Base-by-base conservation (phyloP, 306 rosid genomes). In the Herpetospermum pedunculosum region DNA sequence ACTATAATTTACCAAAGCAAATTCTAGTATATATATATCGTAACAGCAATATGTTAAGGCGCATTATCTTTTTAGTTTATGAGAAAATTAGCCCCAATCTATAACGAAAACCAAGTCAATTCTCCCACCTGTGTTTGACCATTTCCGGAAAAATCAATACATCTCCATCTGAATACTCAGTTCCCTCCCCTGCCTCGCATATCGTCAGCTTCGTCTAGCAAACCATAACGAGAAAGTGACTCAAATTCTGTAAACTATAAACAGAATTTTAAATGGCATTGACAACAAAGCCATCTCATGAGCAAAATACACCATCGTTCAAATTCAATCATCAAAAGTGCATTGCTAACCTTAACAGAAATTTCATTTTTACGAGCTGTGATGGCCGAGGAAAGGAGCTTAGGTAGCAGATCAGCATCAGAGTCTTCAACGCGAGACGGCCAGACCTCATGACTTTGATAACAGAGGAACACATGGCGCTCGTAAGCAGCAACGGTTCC, bases 401-500 rank as follows among this genome's bases (percentile, higher is more conserved):
- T 89, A 4, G 88, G 88, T 1, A 91, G 88, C 12, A 88, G 87
- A 85, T 93, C 97, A 40, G 81, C 77, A 8, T 90, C 87, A 30
- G 92, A 84, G 67, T 81, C 86, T 76, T 91, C 98, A 8, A 94
- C 83, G 35, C 87, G 89, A 0, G 94, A 70, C 0, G 92, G 87
- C 98, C 98, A 94, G 40, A 48, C 62, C 74, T 35, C 83, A 63
- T 84, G 90, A 70, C 79, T 85, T 92, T 85, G 87, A 84, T 91
- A 89, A 76, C 98, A 91, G 47, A 89, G 89, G 78, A 94, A 94
- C 0, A 94, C 88, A 71, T 94, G 98, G 75, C 97, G 97, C 34
- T 84, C 92, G 87, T 94, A 91, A 11, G 89, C 71, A 16, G 77
- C 84, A 10, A 91, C 86, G 43, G 96, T 89, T 16, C 96, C 96